Conservation (phyloP, 441 rosid genomes). For the Eruca vesicaria region DNA sequence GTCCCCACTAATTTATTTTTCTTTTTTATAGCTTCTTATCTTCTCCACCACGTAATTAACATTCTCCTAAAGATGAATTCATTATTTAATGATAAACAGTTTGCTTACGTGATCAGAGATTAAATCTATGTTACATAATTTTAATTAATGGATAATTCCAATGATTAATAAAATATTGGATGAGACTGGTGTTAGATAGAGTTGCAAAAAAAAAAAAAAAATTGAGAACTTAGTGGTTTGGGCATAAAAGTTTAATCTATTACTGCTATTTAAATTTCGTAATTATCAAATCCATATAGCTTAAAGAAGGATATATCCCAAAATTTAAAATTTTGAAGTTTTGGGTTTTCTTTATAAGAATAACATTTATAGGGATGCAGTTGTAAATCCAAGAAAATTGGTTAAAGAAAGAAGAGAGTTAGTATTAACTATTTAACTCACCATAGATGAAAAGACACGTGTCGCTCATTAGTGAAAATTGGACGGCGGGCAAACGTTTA, state of each 20-base stretch:
- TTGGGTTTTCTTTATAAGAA: neutral
- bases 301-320: neutral
- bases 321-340: neutral
- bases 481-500: slow-evolving; percentile 19
- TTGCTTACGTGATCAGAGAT: slow-evolving; percentile 24
- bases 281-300: too few relatives aligned
- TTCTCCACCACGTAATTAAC: slow-evolving; percentile 12
- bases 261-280: neutral
- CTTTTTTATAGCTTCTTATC: neutral
- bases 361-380: neutral
- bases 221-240: neutral
- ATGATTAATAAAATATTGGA: neutral
- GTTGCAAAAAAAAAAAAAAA: too few relatives aligned
- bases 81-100: neutral
- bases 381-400: neutral
- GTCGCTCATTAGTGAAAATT: neutral
- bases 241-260: neutral
- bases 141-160: neutral
- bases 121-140: neutral
- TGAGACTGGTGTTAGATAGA: neutral
- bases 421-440: neutral
- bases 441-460: slow-evolving; percentile 10
- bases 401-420: too few relatives aligned
- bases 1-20: neutral
- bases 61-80: neutral